phyloP scores from a whole-genome alignment of 75 land plant species.

The Cunninghamia lanceolata region DNA sequence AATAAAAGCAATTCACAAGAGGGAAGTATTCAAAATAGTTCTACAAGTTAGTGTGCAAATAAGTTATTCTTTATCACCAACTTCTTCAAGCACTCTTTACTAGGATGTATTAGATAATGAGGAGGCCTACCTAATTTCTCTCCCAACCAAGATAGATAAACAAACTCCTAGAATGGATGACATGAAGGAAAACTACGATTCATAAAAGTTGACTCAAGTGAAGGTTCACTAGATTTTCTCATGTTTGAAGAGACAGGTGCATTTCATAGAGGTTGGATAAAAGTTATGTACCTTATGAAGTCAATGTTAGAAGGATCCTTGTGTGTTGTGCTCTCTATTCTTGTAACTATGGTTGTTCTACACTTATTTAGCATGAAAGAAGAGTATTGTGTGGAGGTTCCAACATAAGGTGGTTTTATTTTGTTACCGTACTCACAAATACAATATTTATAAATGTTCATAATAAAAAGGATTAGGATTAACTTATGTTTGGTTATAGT shows the following conservation, averaged over 20 bases:
- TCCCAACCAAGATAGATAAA: not conserved
- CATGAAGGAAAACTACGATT: not conserved
- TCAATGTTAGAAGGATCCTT: not conserved
- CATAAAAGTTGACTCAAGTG: not conserved
- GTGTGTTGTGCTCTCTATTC: constrained; percentile 5
- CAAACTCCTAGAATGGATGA: not conserved
- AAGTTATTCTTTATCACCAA: not conserved
- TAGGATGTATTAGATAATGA: not conserved
- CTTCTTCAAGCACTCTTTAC: not conserved
- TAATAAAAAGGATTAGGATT: too few relatives aligned
- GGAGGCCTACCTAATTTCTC: not conserved
- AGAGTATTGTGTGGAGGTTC: not conserved
- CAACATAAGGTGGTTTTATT: not conserved
- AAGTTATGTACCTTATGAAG: not conserved
- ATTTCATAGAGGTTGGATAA: not conserved
- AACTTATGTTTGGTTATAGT: too few relatives aligned
- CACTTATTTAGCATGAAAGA: constrained; percentile 2
- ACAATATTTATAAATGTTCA: too few relatives aligned
- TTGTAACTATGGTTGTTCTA: not conserved
- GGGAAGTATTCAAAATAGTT: not conserved
- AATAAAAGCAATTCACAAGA: not conserved
- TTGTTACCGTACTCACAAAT: not conserved
- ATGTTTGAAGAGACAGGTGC: not conserved
- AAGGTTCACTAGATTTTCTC: not conserved
- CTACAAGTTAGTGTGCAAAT: not conserved